phyloP scores from a whole-genome alignment of 1,139 yeast genomes.

The Candida neerlandica region DNA sequence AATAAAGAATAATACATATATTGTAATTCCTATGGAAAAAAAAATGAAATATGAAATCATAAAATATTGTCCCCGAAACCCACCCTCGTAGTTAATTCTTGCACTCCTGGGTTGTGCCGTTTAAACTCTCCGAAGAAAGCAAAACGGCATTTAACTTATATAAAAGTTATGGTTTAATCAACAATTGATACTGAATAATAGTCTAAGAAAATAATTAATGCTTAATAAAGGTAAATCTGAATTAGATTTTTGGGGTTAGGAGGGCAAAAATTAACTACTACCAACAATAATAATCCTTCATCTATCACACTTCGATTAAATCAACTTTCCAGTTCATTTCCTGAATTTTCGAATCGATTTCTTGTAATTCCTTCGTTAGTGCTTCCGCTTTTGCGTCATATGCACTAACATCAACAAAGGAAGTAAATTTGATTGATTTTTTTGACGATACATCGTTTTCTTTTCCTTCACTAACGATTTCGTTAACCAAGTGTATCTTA shows the following conservation, averaged over 20 bases:
- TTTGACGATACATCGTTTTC: background rate
- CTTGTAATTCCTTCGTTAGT: background rate
- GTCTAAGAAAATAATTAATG: background rate
- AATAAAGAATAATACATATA: background rate
- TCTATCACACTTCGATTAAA: background rate
- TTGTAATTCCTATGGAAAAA: background rate
- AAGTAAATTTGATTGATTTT: slow-evolving; percentile 2
- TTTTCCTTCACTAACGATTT: background rate
- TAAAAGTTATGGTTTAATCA: background rate
- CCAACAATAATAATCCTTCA: background rate
- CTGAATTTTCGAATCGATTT: slow-evolving; percentile 4
- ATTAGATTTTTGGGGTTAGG: background rate
- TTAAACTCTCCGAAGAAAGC: background rate
- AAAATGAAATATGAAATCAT: background rate
- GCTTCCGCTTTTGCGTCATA: background rate
- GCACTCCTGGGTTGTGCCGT: background rate
- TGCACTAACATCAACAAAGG: background rate
- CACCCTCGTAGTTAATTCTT: slow-evolving; percentile 1
- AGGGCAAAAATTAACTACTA: background rate
- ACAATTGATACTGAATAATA: background rate
- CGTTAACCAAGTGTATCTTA: background rate
- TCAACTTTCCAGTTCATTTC: slow-evolving; percentile 7
- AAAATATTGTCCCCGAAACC: slow-evolving; percentile 6
- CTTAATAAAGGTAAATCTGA: background rate
- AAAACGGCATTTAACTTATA: background rate